A percentile compares a stretch with the other conserved stretches of the same genome.
These are phyloP conservation scores for Populus nigra DNA, from an alignment of 345 rosid species.

Conservation along the genomic window DNA sequence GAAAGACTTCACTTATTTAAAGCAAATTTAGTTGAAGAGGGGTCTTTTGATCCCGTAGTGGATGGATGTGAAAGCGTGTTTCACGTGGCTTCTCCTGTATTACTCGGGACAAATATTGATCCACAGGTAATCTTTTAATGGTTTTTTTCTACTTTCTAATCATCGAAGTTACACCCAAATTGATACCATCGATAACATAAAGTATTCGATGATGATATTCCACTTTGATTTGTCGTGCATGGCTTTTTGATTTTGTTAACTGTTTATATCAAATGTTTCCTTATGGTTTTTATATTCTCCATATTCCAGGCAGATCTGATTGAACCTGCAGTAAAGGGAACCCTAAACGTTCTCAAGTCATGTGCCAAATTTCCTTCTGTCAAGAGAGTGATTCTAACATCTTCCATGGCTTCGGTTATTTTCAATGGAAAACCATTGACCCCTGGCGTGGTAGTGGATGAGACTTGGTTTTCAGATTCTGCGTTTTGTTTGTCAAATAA, in stretches of 20 bases:
- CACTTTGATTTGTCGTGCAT: too few species aligned
- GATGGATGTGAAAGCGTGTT: slow-evolving; percentile 15
- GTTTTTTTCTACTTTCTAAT: neutral
- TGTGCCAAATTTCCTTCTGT: slow-evolving; percentile 4
- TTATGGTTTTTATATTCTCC: neutral
- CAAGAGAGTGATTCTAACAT: slow-evolving; percentile 15
- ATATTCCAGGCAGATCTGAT: slow-evolving; percentile 4
- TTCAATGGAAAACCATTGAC: neutral
- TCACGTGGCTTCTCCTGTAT: slow-evolving; percentile 3
- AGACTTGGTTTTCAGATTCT: slow-evolving; percentile 15
- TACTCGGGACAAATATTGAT: too few species aligned
- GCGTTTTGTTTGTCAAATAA: neutral
- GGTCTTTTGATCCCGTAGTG: slow-evolving; percentile 11
- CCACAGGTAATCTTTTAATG: neutral
- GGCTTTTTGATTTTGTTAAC: neutral
- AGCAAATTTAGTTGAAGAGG: slow-evolving; percentile 10
- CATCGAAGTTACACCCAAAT: neutral
- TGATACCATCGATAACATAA: neutral
- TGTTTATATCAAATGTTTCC: neutral
- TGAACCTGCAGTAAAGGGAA: slow-evolving; percentile 19
- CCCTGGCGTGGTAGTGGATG: slow-evolving; percentile 6
- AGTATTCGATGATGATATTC: too few species aligned
- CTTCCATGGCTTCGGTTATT: neutral
- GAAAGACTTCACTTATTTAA: slow-evolving; percentile 10
- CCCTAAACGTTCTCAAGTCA: slow-evolving; percentile 16